phyloP scores from a whole-genome alignment of 2,329 filamentous ascomycete species.

The Ophiostoma fasciatum region DNA sequence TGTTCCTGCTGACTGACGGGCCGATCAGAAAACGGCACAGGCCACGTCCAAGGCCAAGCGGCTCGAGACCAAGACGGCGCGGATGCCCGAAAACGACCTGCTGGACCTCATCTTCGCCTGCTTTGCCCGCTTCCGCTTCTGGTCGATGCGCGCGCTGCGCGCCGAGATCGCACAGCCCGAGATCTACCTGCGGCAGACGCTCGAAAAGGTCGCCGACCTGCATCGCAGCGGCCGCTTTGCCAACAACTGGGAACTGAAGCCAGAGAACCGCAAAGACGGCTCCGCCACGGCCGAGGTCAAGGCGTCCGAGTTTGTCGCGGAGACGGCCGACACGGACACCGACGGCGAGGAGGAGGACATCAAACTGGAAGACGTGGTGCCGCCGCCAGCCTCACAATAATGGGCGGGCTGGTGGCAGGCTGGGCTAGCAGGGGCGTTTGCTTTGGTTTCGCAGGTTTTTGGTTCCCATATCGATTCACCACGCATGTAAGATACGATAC shows the following conservation, averaged over 20 bases:
- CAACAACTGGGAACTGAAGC: conserved; percentile 70
- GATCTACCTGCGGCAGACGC: conserved; percentile 72
- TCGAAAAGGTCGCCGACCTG: conserved; percentile 70
- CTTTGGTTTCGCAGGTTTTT: no score
- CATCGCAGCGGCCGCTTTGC: conserved; percentile 74
- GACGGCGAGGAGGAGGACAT: conserved; percentile 50
- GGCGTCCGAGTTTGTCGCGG: conserved; percentile 25
- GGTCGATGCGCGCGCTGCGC: conserved; percentile 82
- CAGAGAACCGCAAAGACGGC: conserved; percentile 43
- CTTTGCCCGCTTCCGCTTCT: conserved; percentile 80
- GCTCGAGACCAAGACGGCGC: conserved; percentile 70
- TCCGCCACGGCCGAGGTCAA: conserved; percentile 37
- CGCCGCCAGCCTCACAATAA: conserved; percentile 4
- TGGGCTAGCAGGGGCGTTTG: no score
- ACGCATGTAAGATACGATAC: no score
- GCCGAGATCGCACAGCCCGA: conserved; percentile 72
- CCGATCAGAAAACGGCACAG: conserved; percentile 37
- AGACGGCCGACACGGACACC: conserved; percentile 34
- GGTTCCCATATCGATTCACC: no score
- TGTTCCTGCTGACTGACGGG: no score
- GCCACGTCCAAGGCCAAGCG: conserved; percentile 41
- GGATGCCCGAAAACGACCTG: conserved; percentile 79
- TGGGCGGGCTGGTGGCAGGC: no score
- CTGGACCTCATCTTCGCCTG: conserved; percentile 70
- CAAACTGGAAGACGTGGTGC: conserved; percentile 67